A percentile compares a stretch with the other conserved stretches of the same genome.
phyloP scores from a whole-genome alignment of 2,329 filamentous ascomycete genomes.

The Talaromyces funiculosus region DNA sequence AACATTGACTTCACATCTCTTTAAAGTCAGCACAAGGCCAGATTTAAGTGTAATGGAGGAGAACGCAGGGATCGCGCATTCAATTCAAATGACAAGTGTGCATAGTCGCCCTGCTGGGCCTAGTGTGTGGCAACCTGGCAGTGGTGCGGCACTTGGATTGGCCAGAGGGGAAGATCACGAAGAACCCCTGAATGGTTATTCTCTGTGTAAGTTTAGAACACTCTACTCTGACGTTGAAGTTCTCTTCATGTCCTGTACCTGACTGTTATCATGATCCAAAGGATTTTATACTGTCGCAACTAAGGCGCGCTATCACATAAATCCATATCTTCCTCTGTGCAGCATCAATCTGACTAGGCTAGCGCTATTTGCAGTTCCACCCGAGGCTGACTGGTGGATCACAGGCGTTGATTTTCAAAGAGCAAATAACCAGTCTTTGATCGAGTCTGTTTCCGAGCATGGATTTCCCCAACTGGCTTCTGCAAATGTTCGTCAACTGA shows the following conservation, averaged over 20 bases:
- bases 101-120: not conserved
- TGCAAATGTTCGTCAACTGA: no score
- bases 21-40: not conserved
- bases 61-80: not conserved
- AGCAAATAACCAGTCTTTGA: not conserved
- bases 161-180: not conserved
- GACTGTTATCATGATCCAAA: no score
- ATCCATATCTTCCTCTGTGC: no score
- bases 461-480: not conserved
- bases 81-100: not conserved
- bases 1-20: no score
- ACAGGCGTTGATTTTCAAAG: not conserved
- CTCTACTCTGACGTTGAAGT: no score
- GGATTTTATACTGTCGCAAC: no score
- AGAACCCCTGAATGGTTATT: not conserved
- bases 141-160: not conserved
- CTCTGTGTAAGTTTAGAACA: no score
- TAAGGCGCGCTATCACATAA: no score
- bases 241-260: no score
- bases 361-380: not conserved
- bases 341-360: not conserved
- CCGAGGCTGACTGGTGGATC: not conserved
- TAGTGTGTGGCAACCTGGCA: not conserved
- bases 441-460: not conserved
- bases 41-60: not conserved